Conservation (phyloP, 1,284 basidiomycete genomes). For the Apiotrichum laibachii region DNA sequence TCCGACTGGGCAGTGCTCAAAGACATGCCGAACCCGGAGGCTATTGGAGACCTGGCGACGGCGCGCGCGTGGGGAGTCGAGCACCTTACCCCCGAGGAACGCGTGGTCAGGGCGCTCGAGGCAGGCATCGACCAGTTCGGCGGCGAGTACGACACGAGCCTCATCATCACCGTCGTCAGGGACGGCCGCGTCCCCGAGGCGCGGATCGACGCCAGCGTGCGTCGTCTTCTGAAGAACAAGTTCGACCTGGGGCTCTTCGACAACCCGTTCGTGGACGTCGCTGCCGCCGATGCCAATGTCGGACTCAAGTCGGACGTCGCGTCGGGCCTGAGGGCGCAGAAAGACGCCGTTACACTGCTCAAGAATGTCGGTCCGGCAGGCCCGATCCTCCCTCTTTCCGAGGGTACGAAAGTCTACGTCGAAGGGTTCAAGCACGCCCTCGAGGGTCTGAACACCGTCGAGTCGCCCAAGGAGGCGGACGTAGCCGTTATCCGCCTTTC, state of each 20-base stretch:
- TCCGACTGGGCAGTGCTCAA: slow-evolving; percentile 21
- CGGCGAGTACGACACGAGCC: slow-evolving; percentile 15
- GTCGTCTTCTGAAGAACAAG: slow-evolving; percentile 13
- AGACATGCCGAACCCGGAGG: slow-evolving; percentile 4
- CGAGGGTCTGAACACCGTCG: background rate
- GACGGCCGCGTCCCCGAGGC: slow-evolving; percentile 13
- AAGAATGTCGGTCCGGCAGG: background rate
- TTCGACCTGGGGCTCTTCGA: slow-evolving; percentile 20
- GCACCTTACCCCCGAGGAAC: slow-evolving; percentile 16
- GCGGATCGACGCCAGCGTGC: slow-evolving; percentile 16
- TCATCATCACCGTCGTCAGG: slow-evolving; percentile 12
- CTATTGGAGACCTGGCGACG: slow-evolving; percentile 9
- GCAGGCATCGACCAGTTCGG: slow-evolving; percentile 25
- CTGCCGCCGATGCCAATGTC: slow-evolving; percentile 6
- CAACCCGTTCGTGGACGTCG: slow-evolving; percentile 14
- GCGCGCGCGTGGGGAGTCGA: slow-evolving; percentile 21
- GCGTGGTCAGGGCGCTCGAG: slow-evolving; percentile 16
- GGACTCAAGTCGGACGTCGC: slow-evolving; percentile 6
- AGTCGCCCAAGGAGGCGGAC: slow-evolving; percentile 13
- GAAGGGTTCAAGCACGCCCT: slow-evolving; percentile 8
- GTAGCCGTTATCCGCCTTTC: slow-evolving; percentile 16
- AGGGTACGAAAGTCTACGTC: slow-evolving; percentile 9
- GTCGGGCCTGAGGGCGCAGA: slow-evolving; percentile 14
- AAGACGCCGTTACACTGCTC: slow-evolving; percentile 14
- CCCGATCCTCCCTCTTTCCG: slow-evolving; percentile 7